These are phyloP conservation scores for Brettanomyces anomalus DNA, from an alignment of 805 yeast genomes.

Conservation along the genomic window DNA sequence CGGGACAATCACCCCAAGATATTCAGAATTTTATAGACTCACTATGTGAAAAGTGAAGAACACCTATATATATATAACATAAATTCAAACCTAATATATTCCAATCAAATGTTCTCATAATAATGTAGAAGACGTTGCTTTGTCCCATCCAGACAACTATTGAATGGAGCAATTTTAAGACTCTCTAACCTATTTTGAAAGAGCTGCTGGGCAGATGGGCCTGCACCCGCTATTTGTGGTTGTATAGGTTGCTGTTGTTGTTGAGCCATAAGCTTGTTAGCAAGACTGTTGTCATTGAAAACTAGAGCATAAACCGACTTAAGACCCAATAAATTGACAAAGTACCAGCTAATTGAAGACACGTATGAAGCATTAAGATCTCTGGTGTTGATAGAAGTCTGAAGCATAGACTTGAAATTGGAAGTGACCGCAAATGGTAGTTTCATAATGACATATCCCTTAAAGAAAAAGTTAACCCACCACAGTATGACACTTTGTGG, in stretches of 20 bases:
- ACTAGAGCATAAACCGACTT: constrained; percentile 68
- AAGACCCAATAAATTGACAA: constrained; percentile 78
- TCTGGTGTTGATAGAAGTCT: constrained; percentile 73
- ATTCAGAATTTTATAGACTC: not conserved
- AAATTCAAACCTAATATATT: no score
- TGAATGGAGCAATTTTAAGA: constrained; percentile 31
- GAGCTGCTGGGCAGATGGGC: constrained; percentile 52
- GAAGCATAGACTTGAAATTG: constrained; percentile 87
- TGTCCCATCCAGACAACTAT: constrained; percentile 42
- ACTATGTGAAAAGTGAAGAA: not conserved
- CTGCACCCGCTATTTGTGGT: constrained; percentile 40
- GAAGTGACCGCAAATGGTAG: constrained; percentile 88
- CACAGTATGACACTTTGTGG: constrained; percentile 95
- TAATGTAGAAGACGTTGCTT: constrained; percentile 41
- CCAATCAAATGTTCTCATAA: not conserved
- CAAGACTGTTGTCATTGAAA: constrained; percentile 43
- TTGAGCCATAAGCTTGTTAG: constrained; percentile 35
- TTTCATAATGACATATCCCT: constrained; percentile 81
- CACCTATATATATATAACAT: no score
- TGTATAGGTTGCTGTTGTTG: constrained; percentile 23
- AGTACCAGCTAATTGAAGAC: constrained; percentile 91
- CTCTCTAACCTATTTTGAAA: constrained; percentile 69
- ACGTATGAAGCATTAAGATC: constrained; percentile 91
- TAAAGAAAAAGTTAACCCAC: constrained; percentile 90
- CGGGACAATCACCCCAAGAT: not conserved